A percentile compares a stretch with the other conserved stretches of the same genome.
These are phyloP conservation scores for Fraxinus pennsylvanica DNA, from an alignment of 257 asterid genomes.

Conservation along the genomic window DNA sequence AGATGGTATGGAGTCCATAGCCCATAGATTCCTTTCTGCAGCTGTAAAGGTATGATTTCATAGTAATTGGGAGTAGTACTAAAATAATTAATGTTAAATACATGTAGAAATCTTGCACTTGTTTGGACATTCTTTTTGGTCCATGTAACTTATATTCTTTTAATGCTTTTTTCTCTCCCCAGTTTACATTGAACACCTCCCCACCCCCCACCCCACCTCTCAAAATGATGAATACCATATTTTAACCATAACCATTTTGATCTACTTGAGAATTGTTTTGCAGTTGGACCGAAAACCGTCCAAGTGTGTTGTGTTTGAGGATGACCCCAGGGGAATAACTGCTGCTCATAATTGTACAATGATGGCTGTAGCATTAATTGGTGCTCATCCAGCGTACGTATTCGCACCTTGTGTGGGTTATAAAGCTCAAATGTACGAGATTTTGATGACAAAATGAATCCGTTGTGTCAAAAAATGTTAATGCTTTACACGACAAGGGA, in stretches of 20 bases:
- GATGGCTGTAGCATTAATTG: conserved; percentile 95
- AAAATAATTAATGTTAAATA: background rate
- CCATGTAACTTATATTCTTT: background rate
- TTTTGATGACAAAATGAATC: background rate
- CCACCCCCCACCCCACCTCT: no score
- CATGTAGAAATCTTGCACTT: background rate
- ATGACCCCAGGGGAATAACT: conserved; percentile 87
- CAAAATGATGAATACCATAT: background rate
- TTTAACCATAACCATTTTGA: background rate
- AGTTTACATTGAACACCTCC: background rate
- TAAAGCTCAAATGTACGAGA: background rate
- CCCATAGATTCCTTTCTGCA: conserved; percentile 97
- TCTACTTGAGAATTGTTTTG: conserved; percentile 18
- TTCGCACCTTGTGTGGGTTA: background rate
- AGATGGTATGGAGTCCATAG: conserved; percentile 95
- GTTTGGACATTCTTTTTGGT: background rate
- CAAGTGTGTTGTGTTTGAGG: conserved; percentile 92
- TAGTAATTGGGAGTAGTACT: background rate
- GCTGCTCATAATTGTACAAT: conserved; percentile 99
- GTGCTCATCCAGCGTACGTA: conserved; percentile 96
- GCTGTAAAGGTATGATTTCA: conserved; percentile 71
- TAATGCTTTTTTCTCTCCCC: background rate
- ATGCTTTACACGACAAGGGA: background rate
- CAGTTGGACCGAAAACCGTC: conserved; percentile 96
- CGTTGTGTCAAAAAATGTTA: background rate